These are phyloP conservation scores for Nannizzia gypsea DNA, from an alignment of 2,329 filamentous ascomycete genomes.

Conservation along the genomic window DNA sequence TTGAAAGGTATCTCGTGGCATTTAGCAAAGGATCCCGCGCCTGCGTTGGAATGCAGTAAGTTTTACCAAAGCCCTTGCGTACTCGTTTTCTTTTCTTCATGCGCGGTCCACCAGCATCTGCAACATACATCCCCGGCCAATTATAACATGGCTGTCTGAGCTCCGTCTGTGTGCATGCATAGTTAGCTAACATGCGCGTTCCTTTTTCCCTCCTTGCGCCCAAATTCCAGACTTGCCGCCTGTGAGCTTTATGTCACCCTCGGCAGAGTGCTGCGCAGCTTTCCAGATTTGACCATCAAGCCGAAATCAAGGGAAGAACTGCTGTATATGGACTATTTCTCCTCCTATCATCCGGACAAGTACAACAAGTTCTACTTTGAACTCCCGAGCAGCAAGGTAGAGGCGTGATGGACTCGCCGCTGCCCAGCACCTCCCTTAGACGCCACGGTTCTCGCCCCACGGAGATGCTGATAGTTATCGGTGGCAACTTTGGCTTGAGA, in stretches of 20 bases:
- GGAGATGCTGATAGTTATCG: no score
- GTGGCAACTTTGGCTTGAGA: neutral
- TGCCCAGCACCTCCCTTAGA: neutral
- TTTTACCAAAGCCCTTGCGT: neutral
- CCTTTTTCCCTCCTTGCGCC: neutral
- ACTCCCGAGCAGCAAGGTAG: neutral
- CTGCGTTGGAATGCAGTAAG: conserved; percentile 19
- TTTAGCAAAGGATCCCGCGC: conserved; percentile 17
- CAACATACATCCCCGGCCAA: neutral
- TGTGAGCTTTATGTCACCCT: conserved; percentile 12
- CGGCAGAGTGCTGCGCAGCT: conserved; percentile 9
- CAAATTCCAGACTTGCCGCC: conserved; percentile 12
- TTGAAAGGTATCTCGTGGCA: conserved; percentile 21
- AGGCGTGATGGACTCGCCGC: neutral
- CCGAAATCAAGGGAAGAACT: neutral
- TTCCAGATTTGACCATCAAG: conserved; percentile 6
- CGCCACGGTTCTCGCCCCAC: neutral
- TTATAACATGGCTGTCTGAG: neutral
- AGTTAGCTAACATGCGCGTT: neutral
- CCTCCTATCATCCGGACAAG: conserved; percentile 3
- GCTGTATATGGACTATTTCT: conserved; percentile 5
- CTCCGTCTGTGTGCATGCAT: neutral
- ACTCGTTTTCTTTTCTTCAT: neutral
- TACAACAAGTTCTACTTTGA: conserved; percentile 6
- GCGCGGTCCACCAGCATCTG: neutral